Base-by-base conservation (phyloP, 2,329 filamentous ascomycete genomes). In the Dichotomopilus funicola region DNA sequence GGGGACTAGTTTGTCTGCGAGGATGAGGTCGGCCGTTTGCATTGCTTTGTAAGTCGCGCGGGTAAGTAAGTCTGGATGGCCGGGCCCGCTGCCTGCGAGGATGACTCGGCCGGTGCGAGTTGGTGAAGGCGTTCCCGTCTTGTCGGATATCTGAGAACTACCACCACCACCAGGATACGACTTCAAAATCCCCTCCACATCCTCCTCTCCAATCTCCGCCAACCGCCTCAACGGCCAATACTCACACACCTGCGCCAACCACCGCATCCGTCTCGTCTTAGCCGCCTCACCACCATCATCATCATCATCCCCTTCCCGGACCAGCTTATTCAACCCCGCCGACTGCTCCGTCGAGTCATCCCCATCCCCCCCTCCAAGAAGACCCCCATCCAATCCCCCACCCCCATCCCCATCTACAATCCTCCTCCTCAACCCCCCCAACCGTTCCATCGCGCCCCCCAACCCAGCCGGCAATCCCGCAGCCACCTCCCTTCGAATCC, bases 221-320 rank as follows among this genome's bases (percentile, higher is more conserved):
- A 99, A 80, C 13, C 88, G 83, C 60, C 85, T 85, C 33, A 99
- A 78, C 1, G 94, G 91, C 94, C 94, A 99, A 73, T 99, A 99
- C 75, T 99, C 94, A 78, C 94, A 99, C 51, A 99, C 90, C 69
- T 99, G 94, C 19, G 88, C 83, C 1, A 99, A 77, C 94, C 94
- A 99, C 56, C 94, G 82, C 77, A 95, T 91, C 51, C 94, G 81
- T 57, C 92, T 79, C 27, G 82, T 91, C 67, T 90, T 90, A 12
- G 84, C 82, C 3, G 86, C 86, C 57, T 88, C 86, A 0, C 19
- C 19, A 27, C 19, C 19, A 27, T 81, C 86, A 0, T 81, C 19
- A 27, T 81, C 86, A 0, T 81, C 73, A 65, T 94, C 89, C 45
- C 85, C 83, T 47, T 89, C 85, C 0, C 79, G 82, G 6, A 97